Evolutionary conservation across 2,329 filamentous ascomycete genomes (phyloP).

Genomic region (Aspergillus tubingensis): DNA sequence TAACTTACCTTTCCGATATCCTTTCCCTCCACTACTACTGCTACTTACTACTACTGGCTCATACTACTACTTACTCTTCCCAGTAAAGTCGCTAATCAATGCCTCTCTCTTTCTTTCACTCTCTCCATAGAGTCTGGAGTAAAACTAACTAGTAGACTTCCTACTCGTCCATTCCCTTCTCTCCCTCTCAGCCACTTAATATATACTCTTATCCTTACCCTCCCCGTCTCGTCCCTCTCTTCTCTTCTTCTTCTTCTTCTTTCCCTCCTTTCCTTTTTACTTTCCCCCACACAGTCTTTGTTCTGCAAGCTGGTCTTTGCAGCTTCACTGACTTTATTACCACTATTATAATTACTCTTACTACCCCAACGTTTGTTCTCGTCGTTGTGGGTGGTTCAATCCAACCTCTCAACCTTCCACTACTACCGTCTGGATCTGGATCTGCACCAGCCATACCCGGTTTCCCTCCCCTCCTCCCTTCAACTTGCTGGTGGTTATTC

Average conservation of each 20-base stretch:
- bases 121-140: not conserved
- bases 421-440: slow-evolving; percentile 1
- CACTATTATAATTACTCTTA: too few species aligned
- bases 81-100: not conserved
- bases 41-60: not conserved
- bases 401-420: not conserved
- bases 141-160: slow-evolving; percentile 2
- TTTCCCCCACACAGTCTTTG: slow-evolving; percentile 11
- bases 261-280: not conserved
- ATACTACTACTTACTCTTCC: slow-evolving; percentile 2
- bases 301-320: slow-evolving; percentile 29
- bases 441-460: slow-evolving; percentile 1
- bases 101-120: not conserved
- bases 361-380: not conserved
- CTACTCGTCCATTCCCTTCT: slow-evolving; percentile 3
- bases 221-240: slow-evolving; percentile 6
- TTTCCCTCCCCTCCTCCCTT: slow-evolving; percentile 1
- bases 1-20: slow-evolving; percentile 6
- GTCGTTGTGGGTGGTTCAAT: slow-evolving; percentile 1
- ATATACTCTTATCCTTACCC: slow-evolving; percentile 5
- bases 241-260: not conserved
- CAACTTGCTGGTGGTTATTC: slow-evolving; percentile 7
- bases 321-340: slow-evolving; percentile 10
- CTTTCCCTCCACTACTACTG: not conserved
- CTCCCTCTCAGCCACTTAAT: not conserved